Evolutionary conservation across 1,284 basidiomycete genomes (phyloP), one percentile per base, ranked within the genome.

Genomic region (Apiotrichum siamense): DNA sequence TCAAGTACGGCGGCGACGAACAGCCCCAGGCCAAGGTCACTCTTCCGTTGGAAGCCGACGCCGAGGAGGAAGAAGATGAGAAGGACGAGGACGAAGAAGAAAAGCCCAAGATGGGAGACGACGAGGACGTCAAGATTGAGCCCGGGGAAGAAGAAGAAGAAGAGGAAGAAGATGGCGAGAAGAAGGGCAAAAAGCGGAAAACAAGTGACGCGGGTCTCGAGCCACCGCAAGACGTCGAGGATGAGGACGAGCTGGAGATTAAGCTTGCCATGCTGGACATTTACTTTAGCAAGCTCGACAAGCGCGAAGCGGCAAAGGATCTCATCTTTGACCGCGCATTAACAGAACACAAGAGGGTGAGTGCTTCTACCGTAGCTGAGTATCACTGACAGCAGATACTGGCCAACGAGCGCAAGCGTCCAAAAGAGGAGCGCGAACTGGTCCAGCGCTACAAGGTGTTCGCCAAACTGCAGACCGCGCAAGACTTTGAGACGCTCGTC

Each of bases 281-380:
- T 77, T 98, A 97, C 76, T 84, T 84, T 63, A 88, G 91, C 58
- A 84, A 88, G 47, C 80, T 97, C n/a, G 87, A 92, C 58, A 91
- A 87, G 73, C 81, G 94, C 31, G 76, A 84, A 54, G 87, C 91
- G 66, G 82, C 81, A 37, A 98, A 97, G 75, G 83, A 83, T n/a
- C 75, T 97, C 54, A 88, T 98, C 70, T 94, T 93, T 66, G 88
- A 97, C 65, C 80, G 94, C 46, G 90, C 90, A 2, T 74, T 98
- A 52, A 78, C 96, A 40, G 92, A 97, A 65, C 91, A 94, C 70
- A 96, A 93, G 73, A 88, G 89, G 82, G 91, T 91, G 60, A 52
- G 75, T 23, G 12, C 20, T 20, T 17, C 25, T 3, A 2, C 10
- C 24, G 9, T n/a, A 33, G 15, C n/a, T n/a, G n/a, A n/a, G n/a